Evolutionary conservation across 371 early-diverging fungal genomes (phyloP).

Genomic region (Parasitella parasitica): DNA sequence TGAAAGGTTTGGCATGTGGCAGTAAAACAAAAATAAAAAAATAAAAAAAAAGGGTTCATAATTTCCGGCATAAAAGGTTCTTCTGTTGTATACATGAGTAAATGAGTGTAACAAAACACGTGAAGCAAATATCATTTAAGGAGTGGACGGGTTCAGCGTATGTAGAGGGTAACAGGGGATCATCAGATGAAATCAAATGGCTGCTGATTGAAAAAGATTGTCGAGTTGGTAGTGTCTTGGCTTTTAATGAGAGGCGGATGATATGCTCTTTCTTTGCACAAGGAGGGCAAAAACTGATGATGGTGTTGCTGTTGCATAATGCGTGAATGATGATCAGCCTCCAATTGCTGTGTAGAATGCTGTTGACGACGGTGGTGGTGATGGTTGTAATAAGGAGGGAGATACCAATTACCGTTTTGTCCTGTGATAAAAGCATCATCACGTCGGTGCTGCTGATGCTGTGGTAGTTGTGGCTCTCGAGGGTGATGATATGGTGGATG

Average conservation of each 20-base stretch:
- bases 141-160: neutral
- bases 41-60: neutral
- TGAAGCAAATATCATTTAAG: neutral
- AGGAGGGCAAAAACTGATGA: constrained; percentile 10
- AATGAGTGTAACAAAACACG: neutral
- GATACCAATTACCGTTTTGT: neutral
- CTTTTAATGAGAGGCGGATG: constrained; percentile 5
- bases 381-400: neutral
- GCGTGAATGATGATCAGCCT: too few relatives aligned
- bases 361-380: neutral
- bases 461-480: neutral
- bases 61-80: neutral
- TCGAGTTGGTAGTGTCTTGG: neutral
- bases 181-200: constrained; percentile 5
- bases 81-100: neutral
- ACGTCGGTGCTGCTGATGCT: neutral
- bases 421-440: neutral
- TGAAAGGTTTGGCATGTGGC: too few relatives aligned
- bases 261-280: constrained; percentile 9
- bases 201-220: constrained; percentile 7
- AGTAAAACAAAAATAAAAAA: neutral
- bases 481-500: neutral
- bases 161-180: too few relatives aligned
- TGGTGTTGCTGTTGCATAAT: neutral
- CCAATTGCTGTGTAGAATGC: neutral